phyloP scores from a whole-genome alignment of 1,284 basidiomycete genomes.

The Ceratobasidium sp. region DNA sequence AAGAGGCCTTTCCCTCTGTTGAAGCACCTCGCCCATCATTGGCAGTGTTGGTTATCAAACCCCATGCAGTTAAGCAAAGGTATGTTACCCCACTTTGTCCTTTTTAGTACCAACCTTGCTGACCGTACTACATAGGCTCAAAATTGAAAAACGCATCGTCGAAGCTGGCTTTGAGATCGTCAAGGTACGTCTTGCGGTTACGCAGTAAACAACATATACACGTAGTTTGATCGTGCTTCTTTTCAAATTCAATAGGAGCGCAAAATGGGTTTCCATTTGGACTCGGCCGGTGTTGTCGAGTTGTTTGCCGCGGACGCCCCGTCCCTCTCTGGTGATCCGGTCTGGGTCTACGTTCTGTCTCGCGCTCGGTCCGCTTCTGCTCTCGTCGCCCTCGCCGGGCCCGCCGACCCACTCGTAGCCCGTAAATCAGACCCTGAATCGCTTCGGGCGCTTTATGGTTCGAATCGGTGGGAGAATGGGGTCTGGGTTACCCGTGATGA shows the following conservation, averaged over 20 bases:
- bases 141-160: slow-evolving; percentile 45
- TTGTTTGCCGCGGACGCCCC: slow-evolving; percentile 44
- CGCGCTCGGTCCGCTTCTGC: slow-evolving; percentile 76
- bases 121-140: slow-evolving; percentile 31
- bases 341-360: slow-evolving; percentile 88
- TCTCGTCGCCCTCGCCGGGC: slow-evolving; percentile 43
- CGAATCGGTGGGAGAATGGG: slow-evolving; percentile 65
- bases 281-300: slow-evolving; percentile 40
- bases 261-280: slow-evolving; percentile 46
- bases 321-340: slow-evolving; percentile 64
- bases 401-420: slow-evolving; percentile 65
- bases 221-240: not conserved
- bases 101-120: not conserved
- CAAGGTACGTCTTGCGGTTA: slow-evolving; percentile 22
- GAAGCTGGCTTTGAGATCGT: slow-evolving; percentile 47
- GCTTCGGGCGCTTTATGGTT: slow-evolving; percentile 72
- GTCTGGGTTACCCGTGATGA: slow-evolving; percentile 74
- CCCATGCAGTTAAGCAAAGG: slow-evolving; percentile 42
- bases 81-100: not conserved
- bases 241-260: slow-evolving; percentile 39
- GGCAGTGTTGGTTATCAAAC: slow-evolving; percentile 44
- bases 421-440: slow-evolving; percentile 66
- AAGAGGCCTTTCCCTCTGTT: not conserved
- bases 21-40: slow-evolving; percentile 22
- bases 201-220: too few relatives aligned